A percentile compares a stretch with the other conserved stretches of the same genome.
Conservation (phyloP, 257 asterid species). For the Buddleja alternifolia region DNA sequence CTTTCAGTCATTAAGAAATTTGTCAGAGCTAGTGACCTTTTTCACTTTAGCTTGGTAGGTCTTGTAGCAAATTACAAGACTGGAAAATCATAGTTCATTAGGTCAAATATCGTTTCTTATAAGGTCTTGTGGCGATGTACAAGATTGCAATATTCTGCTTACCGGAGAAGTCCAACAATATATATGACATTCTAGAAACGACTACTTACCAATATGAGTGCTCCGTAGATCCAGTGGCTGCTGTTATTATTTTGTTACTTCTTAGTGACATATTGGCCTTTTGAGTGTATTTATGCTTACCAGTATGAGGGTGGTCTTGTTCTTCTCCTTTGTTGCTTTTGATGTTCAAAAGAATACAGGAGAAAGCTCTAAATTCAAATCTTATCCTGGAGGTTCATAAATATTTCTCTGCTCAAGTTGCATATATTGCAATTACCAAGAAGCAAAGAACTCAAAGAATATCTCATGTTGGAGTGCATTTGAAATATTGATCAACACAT, state of each 20-base stretch:
- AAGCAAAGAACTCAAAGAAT: not conserved
- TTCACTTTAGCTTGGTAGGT: not conserved
- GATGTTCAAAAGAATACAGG: slow-evolving; percentile 6
- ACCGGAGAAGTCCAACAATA: not conserved
- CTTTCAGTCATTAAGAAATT: not conserved
- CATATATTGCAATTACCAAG: not conserved
- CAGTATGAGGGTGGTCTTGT: not conserved
- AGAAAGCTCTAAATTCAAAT: not conserved
- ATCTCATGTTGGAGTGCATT: not conserved
- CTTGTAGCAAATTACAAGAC: not conserved
- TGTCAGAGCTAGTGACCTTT: not conserved
- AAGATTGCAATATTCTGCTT: slow-evolving; percentile 3
- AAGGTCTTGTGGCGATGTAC: not conserved
- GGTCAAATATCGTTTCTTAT: not conserved
- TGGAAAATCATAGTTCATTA: not conserved
- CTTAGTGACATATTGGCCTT: slow-evolving; percentile 5
- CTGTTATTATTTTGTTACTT: not conserved
- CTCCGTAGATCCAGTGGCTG: not conserved
- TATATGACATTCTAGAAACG: not conserved
- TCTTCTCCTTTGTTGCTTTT: not conserved
- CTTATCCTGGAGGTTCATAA: slow-evolving; percentile 6
- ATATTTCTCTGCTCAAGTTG: not conserved
- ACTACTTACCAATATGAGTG: not conserved
- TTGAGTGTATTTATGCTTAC: not conserved
- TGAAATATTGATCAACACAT: not conserved